Evolutionary conservation across 176 grass and related monocot species (phyloP).

Genomic region (Musa troglodytarum): DNA sequence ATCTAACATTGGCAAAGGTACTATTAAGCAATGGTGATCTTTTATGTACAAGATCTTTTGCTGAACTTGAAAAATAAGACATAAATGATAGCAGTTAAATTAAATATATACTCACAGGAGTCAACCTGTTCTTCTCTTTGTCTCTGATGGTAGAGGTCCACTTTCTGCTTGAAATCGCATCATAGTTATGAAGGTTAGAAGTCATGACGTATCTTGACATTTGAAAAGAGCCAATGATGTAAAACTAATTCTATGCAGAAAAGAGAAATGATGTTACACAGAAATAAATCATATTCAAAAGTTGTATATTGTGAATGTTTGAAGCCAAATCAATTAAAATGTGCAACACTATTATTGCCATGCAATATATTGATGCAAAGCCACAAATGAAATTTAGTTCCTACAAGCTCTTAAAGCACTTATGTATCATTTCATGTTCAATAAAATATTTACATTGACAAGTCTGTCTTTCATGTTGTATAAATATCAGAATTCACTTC

Average conservation of each 20-base stretch:
- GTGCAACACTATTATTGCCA: too few species aligned
- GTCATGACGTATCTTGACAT: background rate
- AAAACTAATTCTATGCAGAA: background rate
- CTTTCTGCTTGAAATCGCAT: slow-evolving; percentile 49
- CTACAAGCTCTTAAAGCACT: too few species aligned
- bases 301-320: too few species aligned
- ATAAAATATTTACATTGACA: too few species aligned
- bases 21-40: slow-evolving; percentile 3
- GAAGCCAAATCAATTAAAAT: too few species aligned
- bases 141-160: slow-evolving; percentile 78
- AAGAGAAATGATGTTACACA: background rate
- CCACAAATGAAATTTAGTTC: too few species aligned
- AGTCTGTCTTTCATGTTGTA: too few species aligned
- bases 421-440: too few species aligned
- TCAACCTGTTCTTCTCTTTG: slow-evolving; percentile 80
- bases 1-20: slow-evolving; percentile 50
- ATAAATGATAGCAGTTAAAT: background rate
- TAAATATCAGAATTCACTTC: too few species aligned
- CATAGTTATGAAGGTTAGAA: slow-evolving; percentile 2
- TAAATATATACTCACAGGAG: slow-evolving; percentile 58
- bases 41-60: background rate
- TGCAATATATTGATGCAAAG: too few species aligned
- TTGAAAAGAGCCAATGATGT: background rate
- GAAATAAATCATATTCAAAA: background rate
- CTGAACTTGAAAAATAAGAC: slow-evolving; percentile 13